These are phyloP conservation scores for Umbilicaria muhlenbergii DNA, from an alignment of 495 filamentous ascomycete genomes.

Conservation along the genomic window DNA sequence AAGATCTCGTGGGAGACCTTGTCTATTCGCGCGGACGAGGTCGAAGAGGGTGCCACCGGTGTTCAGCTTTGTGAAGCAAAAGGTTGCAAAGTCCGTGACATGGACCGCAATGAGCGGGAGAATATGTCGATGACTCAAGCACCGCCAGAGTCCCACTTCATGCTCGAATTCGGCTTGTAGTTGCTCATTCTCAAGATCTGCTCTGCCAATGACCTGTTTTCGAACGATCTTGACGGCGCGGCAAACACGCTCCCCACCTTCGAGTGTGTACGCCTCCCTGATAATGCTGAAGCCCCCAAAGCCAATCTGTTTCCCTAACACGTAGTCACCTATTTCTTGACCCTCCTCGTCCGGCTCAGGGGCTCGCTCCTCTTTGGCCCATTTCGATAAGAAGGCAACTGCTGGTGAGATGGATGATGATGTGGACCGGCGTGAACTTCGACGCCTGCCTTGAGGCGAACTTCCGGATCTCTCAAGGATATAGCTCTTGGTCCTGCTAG, in stretches of 20 bases:
- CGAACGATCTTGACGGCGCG: constrained; percentile 61
- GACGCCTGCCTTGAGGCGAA: constrained; percentile 18
- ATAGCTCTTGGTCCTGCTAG: constrained; percentile 27
- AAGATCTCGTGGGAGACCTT: constrained; percentile 33
- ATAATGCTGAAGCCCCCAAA: constrained; percentile 57
- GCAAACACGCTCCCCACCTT: constrained; percentile 33
- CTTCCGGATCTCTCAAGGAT: constrained; percentile 25
- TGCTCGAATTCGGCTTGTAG: constrained; percentile 61
- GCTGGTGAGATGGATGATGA: constrained; percentile 36
- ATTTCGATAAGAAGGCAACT: constrained; percentile 44
- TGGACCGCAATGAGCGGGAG: constrained; percentile 52
- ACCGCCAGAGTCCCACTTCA: constrained; percentile 57
- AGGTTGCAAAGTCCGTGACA: constrained; percentile 56
- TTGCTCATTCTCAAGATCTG: constrained; percentile 49
- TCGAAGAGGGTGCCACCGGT: constrained; percentile 60
- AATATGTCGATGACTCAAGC: constrained; percentile 49
- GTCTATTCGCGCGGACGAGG: constrained; percentile 41
- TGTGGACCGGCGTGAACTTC: constrained; percentile 28
- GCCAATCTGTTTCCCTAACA: constrained; percentile 56
- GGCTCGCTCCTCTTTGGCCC: constrained; percentile 27
- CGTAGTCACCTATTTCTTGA: constrained; percentile 59
- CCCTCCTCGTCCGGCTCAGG: constrained; percentile 53
- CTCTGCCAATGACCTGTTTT: constrained; percentile 38
- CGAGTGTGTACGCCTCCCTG: constrained; percentile 55
- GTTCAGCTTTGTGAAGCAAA: constrained; percentile 55